Evolutionary conservation across 176 grass and related monocot species (phyloP).

Genomic region (Cocos nucifera): DNA sequence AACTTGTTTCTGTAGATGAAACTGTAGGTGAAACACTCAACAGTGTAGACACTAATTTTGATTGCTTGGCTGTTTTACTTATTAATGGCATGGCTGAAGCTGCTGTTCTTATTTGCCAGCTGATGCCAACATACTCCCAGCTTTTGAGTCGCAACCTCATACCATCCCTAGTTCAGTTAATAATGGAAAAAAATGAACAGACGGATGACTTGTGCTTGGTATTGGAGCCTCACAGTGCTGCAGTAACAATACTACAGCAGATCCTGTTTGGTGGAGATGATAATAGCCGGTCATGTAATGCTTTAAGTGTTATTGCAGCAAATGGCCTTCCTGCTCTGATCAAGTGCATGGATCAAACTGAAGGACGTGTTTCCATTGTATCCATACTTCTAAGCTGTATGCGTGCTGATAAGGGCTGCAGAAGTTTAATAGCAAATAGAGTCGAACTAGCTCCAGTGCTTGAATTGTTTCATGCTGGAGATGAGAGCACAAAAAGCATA

Average conservation of each 20-base stretch:
- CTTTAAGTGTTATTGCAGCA: background rate
- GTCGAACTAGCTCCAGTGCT: background rate
- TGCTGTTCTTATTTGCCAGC: background rate
- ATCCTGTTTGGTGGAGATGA: background rate
- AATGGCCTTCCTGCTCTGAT: background rate
- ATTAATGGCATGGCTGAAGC: slow-evolving; percentile 1
- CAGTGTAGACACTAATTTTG: background rate
- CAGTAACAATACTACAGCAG: background rate
- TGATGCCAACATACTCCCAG: background rate
- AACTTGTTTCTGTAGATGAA: background rate
- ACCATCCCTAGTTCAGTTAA: background rate
- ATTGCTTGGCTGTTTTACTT: background rate
- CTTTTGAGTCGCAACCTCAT: background rate
- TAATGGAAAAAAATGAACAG: background rate
- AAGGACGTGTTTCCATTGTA: background rate
- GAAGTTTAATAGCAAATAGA: background rate
- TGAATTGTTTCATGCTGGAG: slow-evolving; percentile 1
- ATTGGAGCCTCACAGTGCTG: background rate
- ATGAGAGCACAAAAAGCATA: background rate
- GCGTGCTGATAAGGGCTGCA: slow-evolving; percentile 1
- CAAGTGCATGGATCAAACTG: background rate
- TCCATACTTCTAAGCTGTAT: background rate
- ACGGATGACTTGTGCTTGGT: background rate
- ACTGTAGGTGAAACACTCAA: background rate
- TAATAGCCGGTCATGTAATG: background rate